Evolutionary conservation across 176 grass and related monocot species (phyloP).

Genomic region (Neostapfia colusana): DNA sequence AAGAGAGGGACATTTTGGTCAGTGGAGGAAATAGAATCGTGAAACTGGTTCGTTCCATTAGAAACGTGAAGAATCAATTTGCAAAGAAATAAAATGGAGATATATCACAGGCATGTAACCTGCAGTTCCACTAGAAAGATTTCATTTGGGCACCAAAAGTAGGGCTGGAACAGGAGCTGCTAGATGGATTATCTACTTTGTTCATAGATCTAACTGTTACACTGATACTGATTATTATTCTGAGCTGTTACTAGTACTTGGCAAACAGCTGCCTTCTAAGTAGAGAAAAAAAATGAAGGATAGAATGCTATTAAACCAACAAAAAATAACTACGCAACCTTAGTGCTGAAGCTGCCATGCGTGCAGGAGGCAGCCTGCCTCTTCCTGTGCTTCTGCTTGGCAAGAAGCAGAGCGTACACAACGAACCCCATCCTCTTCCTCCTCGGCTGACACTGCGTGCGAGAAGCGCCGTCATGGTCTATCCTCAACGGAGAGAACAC

Average conservation of each 20-base stretch:
- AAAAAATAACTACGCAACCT: constrained; percentile 35
- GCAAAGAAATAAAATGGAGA: too few relatives aligned
- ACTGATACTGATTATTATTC: constrained; percentile 43
- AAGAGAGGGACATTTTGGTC: too few relatives aligned
- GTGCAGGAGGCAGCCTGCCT: constrained; percentile 34
- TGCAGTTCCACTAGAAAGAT: too few relatives aligned
- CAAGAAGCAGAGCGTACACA: constrained; percentile 62
- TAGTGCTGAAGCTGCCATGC: constrained; percentile 34
- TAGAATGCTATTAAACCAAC: neutral
- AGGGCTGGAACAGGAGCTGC: neutral
- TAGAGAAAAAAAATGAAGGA: neutral
- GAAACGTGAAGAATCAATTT: too few relatives aligned
- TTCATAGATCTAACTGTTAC: constrained; percentile 40
- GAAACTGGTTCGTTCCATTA: too few relatives aligned
- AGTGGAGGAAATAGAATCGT: too few relatives aligned
- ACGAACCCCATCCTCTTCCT: constrained; percentile 67
- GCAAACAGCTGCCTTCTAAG: neutral
- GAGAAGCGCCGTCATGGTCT: constrained; percentile 43
- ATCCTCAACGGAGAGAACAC: constrained; percentile 54
- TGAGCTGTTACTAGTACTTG: constrained; percentile 16
- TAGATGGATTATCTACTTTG: constrained; percentile 26
- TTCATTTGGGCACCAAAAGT: neutral
- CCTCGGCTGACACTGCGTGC: constrained; percentile 53
- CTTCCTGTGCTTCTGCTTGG: constrained; percentile 59
- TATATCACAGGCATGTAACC: too few relatives aligned